Base-by-base conservation (phyloP, 1,284 basidiomycete species). In the Apiotrichum akiyoshidainum region DNA sequence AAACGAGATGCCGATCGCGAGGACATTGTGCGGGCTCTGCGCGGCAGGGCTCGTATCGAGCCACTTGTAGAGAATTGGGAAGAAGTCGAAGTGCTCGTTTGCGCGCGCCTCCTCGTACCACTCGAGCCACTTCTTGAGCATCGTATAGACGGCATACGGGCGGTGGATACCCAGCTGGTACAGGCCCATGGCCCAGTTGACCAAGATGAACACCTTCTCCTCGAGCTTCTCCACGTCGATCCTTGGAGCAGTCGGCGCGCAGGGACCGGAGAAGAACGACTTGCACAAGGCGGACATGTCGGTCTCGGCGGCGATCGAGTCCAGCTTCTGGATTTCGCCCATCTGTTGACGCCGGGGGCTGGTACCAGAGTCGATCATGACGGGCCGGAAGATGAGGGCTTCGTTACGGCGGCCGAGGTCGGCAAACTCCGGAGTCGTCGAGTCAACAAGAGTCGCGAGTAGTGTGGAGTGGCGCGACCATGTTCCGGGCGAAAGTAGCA, bases 111-210 rank as follows among this genome's bases (percentile, higher is more conserved):
- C 65, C 42, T 70, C 69, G 44, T 69, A 65, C 51, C 68, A 64
- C 31, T 86, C 84, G 52, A 86, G 82, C 83, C 89, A 91, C 46
- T 83, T 81, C 19, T 81, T 82, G 51, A 94, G 83, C 42, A 95
- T 80, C 5, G 88, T 88, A 17, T 86, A 85, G 0, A 87, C 89
- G 16, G 86, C 89, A 65, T 89, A 90, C 5, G 89, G 86, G 22
- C 92, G 84, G 68, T 93, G 92, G 46, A 88, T 85, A 3, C 91
- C 91, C 55, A 89, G 89, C 73, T 92, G 90, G 34, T 89, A 81
- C 9, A 87, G 83, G 0, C 90, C 90, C 55, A 92, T 87, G 61
- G 87, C 86, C 92, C 92, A 95, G 0, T 88, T 89, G 31, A 95
- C 82, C 3, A 94, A 82, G 55, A 87, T 85, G 66, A 89, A 86